Base-by-base conservation (phyloP, 805 yeast genomes). In the Kodamaea sagamina region DNA sequence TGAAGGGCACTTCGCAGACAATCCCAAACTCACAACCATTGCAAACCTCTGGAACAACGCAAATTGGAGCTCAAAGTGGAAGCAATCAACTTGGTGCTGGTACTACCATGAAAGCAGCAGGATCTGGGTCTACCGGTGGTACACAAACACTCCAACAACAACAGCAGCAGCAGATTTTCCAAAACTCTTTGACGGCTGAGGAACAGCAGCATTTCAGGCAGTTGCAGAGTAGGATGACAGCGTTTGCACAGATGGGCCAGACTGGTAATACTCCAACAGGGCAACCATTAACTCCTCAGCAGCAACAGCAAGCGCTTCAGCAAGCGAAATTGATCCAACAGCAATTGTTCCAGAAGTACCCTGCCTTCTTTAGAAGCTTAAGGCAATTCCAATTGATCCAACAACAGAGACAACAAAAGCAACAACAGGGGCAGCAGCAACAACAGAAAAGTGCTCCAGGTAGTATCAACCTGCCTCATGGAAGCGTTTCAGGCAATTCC, bases 91-190 rank as follows among this genome's bases (percentile, higher is more conserved):
- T 8, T 29, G 34, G 34, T 15, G 34, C 34, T 7, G 18, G 34
- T 15, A 10, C 18, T 17, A 22, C 4, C 19, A n/a, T 34, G 21
- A 13, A 13, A 18, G 35, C 41, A 3, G 8, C 40, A 4, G 26
- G 35, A 12, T 17, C 35, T 5, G 26, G 35, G 6, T 17, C 35
- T 5, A 5, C 35, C 12, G 25, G 27, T 12, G 13, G 18, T 4
- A 53, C 49, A 18, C 41, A 21, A 27, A 43, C 60, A 1, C 48
- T 59, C n/a, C 58, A 57, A 37, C 74, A 67, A 45, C 72, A 66
- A 39, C 74, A 69, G 40, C 75, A 71, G 41, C 75, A 71, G 49
- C 75, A 71, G 45, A 65, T 71, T n/a, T 70, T 71, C 64, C 74
- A 67, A 40, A 62, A 51, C 45, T 55, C 71, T 8, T 58, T 71